These are phyloP conservation scores for Cladosporium sp. DNA, from an alignment of 2,329 filamentous ascomycete species.

Conservation along the genomic window DNA sequence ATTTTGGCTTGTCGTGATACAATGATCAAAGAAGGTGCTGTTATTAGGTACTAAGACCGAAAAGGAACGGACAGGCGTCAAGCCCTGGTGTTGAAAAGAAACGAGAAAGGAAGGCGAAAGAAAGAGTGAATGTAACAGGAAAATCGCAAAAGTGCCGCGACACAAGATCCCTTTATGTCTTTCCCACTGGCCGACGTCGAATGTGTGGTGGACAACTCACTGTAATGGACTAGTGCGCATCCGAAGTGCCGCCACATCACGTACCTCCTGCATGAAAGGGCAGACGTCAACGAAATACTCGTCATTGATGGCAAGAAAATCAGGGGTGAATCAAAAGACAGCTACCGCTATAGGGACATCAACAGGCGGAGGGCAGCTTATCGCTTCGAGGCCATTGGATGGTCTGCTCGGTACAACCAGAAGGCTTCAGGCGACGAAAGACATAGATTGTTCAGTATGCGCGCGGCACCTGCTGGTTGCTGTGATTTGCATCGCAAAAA, in stretches of 20 bases:
- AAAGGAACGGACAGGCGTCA: constrained; percentile 11
- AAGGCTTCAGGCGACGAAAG: background rate
- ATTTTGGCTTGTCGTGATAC: background rate
- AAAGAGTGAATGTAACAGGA: background rate
- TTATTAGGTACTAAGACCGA: background rate
- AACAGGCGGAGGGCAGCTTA: background rate
- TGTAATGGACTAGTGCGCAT: background rate
- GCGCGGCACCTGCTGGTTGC: background rate
- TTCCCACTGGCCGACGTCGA: no score
- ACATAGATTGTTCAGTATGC: constrained; percentile 3
- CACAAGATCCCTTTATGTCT: background rate
- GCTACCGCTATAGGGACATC: background rate
- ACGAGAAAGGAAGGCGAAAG: background rate
- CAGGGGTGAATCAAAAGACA: background rate
- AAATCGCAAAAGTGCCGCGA: background rate
- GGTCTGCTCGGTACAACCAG: background rate
- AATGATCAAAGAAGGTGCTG: no score
- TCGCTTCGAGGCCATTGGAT: background rate
- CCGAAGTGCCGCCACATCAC: constrained; percentile 6
- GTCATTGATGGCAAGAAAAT: background rate
- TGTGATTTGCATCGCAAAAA: background rate
- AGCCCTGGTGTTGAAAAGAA: background rate
- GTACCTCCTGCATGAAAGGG: background rate
- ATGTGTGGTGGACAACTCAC: background rate
- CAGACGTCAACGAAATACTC: background rate